Percentiles rank a stretch among this genome's conserved stretches.
phyloP scores from a whole-genome alignment of 805 yeast species.

The Kodamaea lidongshanica region DNA sequence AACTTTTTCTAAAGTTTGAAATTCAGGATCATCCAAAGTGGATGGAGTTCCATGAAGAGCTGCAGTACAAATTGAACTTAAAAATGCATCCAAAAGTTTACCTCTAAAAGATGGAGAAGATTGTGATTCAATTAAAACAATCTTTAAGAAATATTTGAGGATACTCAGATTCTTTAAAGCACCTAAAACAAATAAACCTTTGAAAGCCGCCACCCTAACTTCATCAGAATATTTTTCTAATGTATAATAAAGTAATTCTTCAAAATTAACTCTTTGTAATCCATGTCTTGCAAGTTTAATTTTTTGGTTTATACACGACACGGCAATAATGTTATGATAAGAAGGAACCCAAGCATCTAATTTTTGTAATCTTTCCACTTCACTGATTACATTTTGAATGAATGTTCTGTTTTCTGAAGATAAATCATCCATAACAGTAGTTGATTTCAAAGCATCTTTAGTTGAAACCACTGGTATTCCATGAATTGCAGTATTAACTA shows the following conservation, averaged over 20 bases:
- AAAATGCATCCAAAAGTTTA: conserved; percentile 43
- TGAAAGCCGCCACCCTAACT: conserved; percentile 62
- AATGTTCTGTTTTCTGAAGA: conserved; percentile 14
- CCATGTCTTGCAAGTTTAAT: conserved; percentile 54
- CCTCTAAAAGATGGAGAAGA: conserved; percentile 45
- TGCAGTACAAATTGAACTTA: conserved; percentile 53
- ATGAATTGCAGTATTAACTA: conserved; percentile 34
- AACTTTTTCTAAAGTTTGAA: conserved; percentile 32
- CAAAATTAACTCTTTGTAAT: conserved; percentile 43
- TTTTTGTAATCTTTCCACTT: conserved; percentile 66
- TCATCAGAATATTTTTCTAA: conserved; percentile 40
- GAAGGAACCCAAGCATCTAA: conserved; percentile 87
- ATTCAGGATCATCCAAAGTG: conserved; percentile 60
- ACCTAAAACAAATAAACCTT: conserved; percentile 65
- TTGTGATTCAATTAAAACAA: conserved; percentile 46
- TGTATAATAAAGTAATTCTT: conserved; percentile 52
- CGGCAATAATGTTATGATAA: conserved; percentile 49
- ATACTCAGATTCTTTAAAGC: conserved; percentile 64
- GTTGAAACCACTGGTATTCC: conserved; percentile 10
- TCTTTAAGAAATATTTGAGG: conserved; percentile 54
- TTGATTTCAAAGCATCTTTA: conserved; percentile 6
- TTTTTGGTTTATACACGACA: conserved; percentile 53
- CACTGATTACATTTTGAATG: conserved; percentile 40
- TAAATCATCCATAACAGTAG: conserved; percentile 4
- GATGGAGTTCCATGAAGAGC: conserved; percentile 60